Conservation (phyloP, 495 filamentous ascomycete species). For the Aspergillus campestris region DNA sequence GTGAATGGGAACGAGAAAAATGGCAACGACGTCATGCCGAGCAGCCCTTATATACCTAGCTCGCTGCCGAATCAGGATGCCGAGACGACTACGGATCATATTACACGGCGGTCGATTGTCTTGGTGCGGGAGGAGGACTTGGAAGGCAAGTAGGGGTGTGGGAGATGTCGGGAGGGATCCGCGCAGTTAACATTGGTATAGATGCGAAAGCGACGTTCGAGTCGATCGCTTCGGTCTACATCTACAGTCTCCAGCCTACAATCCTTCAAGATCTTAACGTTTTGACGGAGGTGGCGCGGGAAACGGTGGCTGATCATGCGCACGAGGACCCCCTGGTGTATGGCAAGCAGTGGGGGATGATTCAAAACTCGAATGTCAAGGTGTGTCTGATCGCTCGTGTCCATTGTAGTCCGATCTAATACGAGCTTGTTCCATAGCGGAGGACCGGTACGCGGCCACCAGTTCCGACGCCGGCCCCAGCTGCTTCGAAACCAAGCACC, state of each 20-base stretch:
- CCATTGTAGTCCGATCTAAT: conserved; percentile 6
- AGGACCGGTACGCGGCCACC: conserved; percentile 35
- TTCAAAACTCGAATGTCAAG: conserved; percentile 58
- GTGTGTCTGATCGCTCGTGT: conserved; percentile 16
- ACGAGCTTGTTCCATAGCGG: conserved; percentile 26
- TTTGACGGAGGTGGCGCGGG: conserved; percentile 58
- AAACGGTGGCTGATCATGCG: conserved; percentile 43
- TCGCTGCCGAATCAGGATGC: conserved; percentile 47
- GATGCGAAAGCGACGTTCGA: conserved; percentile 61
- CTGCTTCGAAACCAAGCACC: conserved; percentile 16
- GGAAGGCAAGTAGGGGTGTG: conserved; percentile 43
- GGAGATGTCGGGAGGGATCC: background rate
- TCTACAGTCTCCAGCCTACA: conserved; percentile 76
- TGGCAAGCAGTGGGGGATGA: conserved; percentile 57
- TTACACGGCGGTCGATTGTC: conserved; percentile 50
- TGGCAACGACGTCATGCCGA: conserved; percentile 68
- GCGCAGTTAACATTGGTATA: conserved; percentile 23
- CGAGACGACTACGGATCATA: conserved; percentile 9
- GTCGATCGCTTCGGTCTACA: conserved; percentile 64
- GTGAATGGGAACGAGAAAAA: conserved; percentile 33
- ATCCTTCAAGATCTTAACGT: conserved; percentile 67
- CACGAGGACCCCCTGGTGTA: conserved; percentile 56
- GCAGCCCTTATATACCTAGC: conserved; percentile 54
- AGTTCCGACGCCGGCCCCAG: conserved; percentile 14
- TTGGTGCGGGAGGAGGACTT: conserved; percentile 75